These are phyloP conservation scores for Lentinula edodes DNA, from an alignment of 768 basidiomycete genomes.

Conservation along the genomic window DNA sequence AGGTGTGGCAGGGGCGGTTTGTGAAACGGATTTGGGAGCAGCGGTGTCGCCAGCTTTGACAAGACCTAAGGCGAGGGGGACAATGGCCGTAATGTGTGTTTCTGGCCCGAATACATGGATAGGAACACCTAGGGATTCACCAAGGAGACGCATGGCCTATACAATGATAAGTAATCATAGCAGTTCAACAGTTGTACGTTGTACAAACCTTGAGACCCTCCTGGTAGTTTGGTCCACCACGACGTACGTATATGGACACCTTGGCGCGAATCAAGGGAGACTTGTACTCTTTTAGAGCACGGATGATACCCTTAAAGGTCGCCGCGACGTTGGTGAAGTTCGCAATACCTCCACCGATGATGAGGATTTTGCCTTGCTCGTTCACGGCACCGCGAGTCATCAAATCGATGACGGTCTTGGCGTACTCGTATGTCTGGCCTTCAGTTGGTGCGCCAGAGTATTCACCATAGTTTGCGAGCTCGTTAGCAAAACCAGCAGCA, in stretches of 20 bases:
- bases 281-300: conserved; percentile 92
- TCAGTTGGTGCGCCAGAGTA: conserved; percentile 98
- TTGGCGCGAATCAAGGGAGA: conserved; percentile 72
- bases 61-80: conserved; percentile 94
- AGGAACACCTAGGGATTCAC: conserved; percentile 93
- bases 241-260: conserved; percentile 95
- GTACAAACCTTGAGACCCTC: conserved; percentile 38
- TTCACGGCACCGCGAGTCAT: conserved; percentile 85
- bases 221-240: conserved; percentile 99
- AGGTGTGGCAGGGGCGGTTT: conserved; percentile 46
- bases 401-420: conserved; percentile 96
- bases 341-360: conserved; percentile 99
- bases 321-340: conserved; percentile 99
- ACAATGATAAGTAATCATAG: neutral
- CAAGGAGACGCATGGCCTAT: conserved; percentile 89
- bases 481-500: conserved; percentile 75
- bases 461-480: conserved; percentile 99
- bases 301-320: conserved; percentile 85
- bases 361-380: conserved; percentile 92
- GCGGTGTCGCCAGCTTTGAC: conserved; percentile 39
- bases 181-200: neutral
- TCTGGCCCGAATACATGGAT: conserved; percentile 98
- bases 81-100: conserved; percentile 97
- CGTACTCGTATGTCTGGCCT: conserved; percentile 98
- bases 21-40: conserved; percentile 16